These are phyloP conservation scores for Cucumis sativus DNA, from an alignment of 306 rosid genomes.

Conservation along the genomic window Cucumber_9930_V3 NC_026657.2:26362501-26363000, in stretches of 20 bases:
- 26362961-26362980: too few species aligned
- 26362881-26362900: too few species aligned
- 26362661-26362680: constrained; percentile 3
- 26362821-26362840: too few species aligned
- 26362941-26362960: too few species aligned
- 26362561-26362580: constrained; percentile 85
- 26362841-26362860: too few species aligned
- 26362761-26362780: constrained; percentile 78
- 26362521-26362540: neutral
- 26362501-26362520: neutral
- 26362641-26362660: neutral
- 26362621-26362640: neutral
- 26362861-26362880: too few species aligned
- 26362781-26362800: constrained; percentile 35
- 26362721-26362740: constrained; percentile 90
- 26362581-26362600: constrained; percentile 43
- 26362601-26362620: constrained; percentile 8
- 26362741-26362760: constrained; percentile 82
- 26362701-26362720: constrained; percentile 78
- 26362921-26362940: too few species aligned
- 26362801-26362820: constrained; percentile 17
- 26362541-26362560: constrained; percentile 72
- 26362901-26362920: too few species aligned
- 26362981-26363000: too few species aligned
- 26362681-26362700: constrained; percentile 55